Conservation (phyloP, 2,329 filamentous ascomycete genomes). For the Nothomitra cinnamomea region DNA sequence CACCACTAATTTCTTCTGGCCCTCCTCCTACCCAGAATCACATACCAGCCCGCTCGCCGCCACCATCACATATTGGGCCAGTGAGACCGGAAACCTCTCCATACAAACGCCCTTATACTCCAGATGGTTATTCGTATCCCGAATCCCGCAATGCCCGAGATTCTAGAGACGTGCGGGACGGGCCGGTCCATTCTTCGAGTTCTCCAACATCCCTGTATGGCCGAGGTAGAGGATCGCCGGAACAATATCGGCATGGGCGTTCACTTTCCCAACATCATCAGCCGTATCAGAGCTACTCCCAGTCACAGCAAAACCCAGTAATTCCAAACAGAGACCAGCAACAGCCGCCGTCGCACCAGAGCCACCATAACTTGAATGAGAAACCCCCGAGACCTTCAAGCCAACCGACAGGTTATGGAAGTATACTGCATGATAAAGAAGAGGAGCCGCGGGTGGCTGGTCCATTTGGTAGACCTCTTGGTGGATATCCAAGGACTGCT, state of each 20-base stretch:
- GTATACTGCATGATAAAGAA: conserved; percentile 21
- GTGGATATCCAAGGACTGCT: conserved; percentile 22
- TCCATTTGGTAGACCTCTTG: conserved; percentile 28
- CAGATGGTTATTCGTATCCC: conserved; percentile 46
- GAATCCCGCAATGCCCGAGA: conserved; percentile 18
- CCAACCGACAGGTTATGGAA: conserved; percentile 16
- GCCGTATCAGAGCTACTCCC: conserved; percentile 14
- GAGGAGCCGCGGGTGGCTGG: conserved; percentile 22
- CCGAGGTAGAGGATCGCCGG: conserved; percentile 30
- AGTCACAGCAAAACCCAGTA: conserved; percentile 10
- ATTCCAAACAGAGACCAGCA: neutral
- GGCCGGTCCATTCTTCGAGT: conserved; percentile 20
- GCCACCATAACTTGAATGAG: conserved; percentile 24
- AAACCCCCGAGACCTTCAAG: conserved; percentile 18
- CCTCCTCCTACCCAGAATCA: neutral
- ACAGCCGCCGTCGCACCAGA: conserved; percentile 32
- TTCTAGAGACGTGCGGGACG: conserved; percentile 17
- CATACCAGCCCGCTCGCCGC: neutral
- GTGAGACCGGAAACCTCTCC: conserved; percentile 40
- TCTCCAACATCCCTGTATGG: conserved; percentile 23
- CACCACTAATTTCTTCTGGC: conserved; percentile 20
- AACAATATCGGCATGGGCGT: neutral
- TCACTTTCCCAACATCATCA: neutral
- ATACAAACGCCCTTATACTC: conserved; percentile 53
- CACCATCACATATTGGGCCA: neutral